Base-by-base conservation (phyloP, 2,329 filamentous ascomycete species). In the Colletotrichum abscissum region DNA sequence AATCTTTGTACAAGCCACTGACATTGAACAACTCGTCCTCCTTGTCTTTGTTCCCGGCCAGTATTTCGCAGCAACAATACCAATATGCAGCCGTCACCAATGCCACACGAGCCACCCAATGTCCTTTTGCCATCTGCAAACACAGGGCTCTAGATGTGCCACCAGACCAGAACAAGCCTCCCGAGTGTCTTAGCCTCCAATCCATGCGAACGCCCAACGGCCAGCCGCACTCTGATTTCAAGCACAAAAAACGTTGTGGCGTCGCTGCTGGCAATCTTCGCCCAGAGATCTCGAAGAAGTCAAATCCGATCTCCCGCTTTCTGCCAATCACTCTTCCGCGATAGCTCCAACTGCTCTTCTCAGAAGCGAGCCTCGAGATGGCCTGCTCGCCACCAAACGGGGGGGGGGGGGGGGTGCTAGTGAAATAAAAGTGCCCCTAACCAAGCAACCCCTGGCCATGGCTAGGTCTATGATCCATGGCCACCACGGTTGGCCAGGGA, bases 41-140 rank as follows among this genome's bases (percentile, higher is more conserved):
- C 4, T 2, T n/a, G 11, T 19, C 58, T 49, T 49, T 57, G 42
- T 63, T 33, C 24, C 2, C 24, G 33, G 9, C 1, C n/a, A 4
- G 38, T 1, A 24, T 38, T 35, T 65, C 33, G 63, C 52, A 33
- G 7, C 22, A 14, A 12, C 38, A 33, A 55, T 3, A 19, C 62
- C 38, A 19, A 68, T 8, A 63, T 72, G 46, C 35, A 42, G 42
- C 52, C 57, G 58, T 58, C 49, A 26, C 5, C 52, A 14, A 69
- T 63, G 49, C 14, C 52, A 62, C 46, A 35, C 28, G 42, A 64
- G 42, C 52, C 30, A 28, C 11, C 46, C 33, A 72, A 63, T 69
- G 65, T 69, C 64, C 64, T 69, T 72, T 72, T 72, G 58, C 65
- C 69, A 14, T 63, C 65, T 26, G 49, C 55, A 55, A 22, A 56